Base-by-base conservation (phyloP, 306 rosid genomes). In the Glycine tomentella region DNA sequence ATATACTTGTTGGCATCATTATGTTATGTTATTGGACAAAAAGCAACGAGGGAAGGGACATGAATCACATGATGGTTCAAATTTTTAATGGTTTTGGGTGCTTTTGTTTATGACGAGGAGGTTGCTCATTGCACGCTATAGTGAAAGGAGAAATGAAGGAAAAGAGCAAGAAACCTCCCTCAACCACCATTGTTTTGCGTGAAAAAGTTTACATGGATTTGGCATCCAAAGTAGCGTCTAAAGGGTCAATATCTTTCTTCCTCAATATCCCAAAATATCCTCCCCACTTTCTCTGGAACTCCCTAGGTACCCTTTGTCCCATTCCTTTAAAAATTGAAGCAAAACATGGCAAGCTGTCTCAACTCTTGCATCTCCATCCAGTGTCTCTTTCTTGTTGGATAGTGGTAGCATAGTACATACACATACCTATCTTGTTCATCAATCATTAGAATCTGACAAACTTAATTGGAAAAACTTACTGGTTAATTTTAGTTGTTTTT, bases 161-260 rank as follows among this genome's bases (percentile, higher is more conserved):
- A 51, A 73, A 51, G 66, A 81, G 58, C 20, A 44, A 63, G 57
- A 80, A 64, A 38, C 16, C 68, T 20, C 75, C 50, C 33, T 52
- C 15, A 72, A 17, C 53, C 34, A 25, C 80, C 80, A 84, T 91
- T 59, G 87, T 87, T 91, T 89, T 91, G 91, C 86, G 96, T 88
- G 96, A 81, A 92, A 85, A 92, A 90, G 91, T 72, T 81, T 69
- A 83, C 42, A 85, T 77, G 81, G 84, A 69, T 50, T 83, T 77
- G 83, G 97, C 91, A 88, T 92, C 92, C 94, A 84, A 92, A 67
- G 94, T 79, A 74, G 71, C 46, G 77, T 82, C 51, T 84, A 86
- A 82, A 63, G 80, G 84, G 77, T 73, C 81, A 46, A 51, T 64
- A 79, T 74, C 78, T 48, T 64, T 55, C 7, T n/a, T 25, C 72